Evolutionary conservation across 257 asterid species (phyloP).

Genomic region (Solanum infundibuliforme): DNA sequence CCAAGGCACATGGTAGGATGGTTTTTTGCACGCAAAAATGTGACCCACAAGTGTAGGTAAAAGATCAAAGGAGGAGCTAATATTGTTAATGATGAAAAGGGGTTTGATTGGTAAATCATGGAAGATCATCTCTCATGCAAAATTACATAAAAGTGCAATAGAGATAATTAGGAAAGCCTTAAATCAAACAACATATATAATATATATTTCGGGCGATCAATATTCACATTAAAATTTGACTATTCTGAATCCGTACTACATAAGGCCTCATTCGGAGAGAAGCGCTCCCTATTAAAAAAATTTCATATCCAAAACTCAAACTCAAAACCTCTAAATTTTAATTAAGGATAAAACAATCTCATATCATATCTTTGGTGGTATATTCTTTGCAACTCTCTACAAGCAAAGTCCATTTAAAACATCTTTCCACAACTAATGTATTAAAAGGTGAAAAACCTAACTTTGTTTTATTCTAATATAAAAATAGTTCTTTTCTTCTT

Average conservation of each 20-base stretch:
- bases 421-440: conserved; percentile 3
- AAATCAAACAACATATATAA: not conserved
- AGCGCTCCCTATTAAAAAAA: no score
- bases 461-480: conserved; percentile 8
- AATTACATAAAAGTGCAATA: not conserved
- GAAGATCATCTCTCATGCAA: not conserved
- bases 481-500: not conserved
- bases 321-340: no score
- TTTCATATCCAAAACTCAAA: no score
- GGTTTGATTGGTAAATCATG: no score
- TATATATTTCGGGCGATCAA: no score
- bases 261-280: fast-evolving
- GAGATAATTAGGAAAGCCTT: not conserved
- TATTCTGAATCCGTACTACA: fast-evolving
- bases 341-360: no score
- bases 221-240: fast-evolving
- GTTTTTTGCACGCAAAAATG: no score
- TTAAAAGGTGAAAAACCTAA: conserved; percentile 20
- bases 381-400: conserved; percentile 34
- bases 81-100: no score
- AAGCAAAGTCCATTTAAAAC: conserved; percentile 38
- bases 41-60: no score
- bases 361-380: not conserved
- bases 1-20: no score
- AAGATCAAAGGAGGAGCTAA: no score